phyloP scores from a whole-genome alignment of 768 basidiomycete genomes.

The Russula foetens region DNA sequence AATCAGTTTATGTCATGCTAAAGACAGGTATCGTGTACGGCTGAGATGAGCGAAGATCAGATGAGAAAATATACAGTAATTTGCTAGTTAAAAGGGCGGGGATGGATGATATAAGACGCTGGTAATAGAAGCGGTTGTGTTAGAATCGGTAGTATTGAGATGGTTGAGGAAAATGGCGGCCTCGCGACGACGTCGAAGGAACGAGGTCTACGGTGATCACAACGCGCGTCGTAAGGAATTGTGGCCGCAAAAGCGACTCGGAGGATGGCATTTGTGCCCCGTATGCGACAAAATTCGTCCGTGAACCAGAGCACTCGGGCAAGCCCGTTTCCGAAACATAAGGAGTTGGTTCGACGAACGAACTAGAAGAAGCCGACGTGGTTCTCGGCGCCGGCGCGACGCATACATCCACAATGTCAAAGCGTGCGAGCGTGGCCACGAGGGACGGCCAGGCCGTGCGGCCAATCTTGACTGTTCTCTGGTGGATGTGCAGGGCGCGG shows the following conservation, averaged over 20 bases:
- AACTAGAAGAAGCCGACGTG: not conserved
- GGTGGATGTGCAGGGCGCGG: too few species aligned
- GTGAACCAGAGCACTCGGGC: not conserved
- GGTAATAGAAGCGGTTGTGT: too few species aligned
- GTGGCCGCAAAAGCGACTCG: not conserved
- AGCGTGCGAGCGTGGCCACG: constrained; percentile 22
- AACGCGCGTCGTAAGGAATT: not conserved
- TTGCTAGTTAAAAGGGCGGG: too few species aligned
- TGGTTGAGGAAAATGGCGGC: not conserved
- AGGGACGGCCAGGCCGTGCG: too few species aligned
- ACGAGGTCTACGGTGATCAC: not conserved
- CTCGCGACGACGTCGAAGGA: not conserved
- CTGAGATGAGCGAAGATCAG: too few species aligned
- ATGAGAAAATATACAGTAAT: too few species aligned
- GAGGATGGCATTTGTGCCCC: not conserved
- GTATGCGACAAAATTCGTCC: not conserved
- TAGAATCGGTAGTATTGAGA: not conserved
- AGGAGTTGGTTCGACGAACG: not conserved
- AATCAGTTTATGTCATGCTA: too few species aligned
- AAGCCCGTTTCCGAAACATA: not conserved
- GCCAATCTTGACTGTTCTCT: too few species aligned
- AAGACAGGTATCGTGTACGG: too few species aligned
- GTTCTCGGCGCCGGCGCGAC: constrained; percentile 6
- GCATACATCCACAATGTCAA: constrained; percentile 25
- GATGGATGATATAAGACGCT: too few species aligned